Evolutionary conservation across 192 early-diverging fungal species (phyloP), one percentile per base, ranked within the genome.

Genomic region (Coemansia reversa): DNA sequence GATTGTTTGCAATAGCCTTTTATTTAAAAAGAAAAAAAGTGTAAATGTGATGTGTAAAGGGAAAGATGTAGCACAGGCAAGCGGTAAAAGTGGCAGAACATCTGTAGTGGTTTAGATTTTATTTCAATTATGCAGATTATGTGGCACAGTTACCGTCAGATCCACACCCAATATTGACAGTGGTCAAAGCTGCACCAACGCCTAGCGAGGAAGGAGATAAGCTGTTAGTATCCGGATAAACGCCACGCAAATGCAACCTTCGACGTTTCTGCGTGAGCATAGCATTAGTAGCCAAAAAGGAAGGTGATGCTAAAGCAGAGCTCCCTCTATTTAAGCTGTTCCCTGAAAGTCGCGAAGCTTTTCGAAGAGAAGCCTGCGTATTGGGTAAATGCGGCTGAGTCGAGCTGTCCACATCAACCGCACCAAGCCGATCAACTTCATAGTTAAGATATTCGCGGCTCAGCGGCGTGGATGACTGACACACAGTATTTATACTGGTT

Each of bases 401-500:
- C 7, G 33, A 35, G 39, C 39, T 16, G 39, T 16, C 39, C 14
- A 45, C 0, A 16, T 45, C 51, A 53, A 28, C 20, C 11, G 23
- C 29, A 22, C 63, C 33, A 24, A 22, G 7, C 14, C 23, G 45
- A 28, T 62, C 54, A 24, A 51, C 27, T 32, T 60, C 58, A 27
- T 39, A 59, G 45, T 28, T 52, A 7, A 29, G 23, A 35, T 32
- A 25, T 9, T 55, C 28, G 29, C 57, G 66, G 60, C 30, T 45
- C 32, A 52, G 30, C 48, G 52, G 62, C 16, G 54, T 60, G 20
- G 57, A 32, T 39, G 50, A 62, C 23, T 42, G 39, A 45, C 69
- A 65, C 18, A 25, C 35, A 12, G 69, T 53, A 18, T 19, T 58
- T 25, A 59, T 35, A 33, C 72, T 74, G 14, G 71, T 62, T 16